Conservation (phyloP, 2,329 filamentous ascomycete genomes). For the Moelleriella libera region DNA sequence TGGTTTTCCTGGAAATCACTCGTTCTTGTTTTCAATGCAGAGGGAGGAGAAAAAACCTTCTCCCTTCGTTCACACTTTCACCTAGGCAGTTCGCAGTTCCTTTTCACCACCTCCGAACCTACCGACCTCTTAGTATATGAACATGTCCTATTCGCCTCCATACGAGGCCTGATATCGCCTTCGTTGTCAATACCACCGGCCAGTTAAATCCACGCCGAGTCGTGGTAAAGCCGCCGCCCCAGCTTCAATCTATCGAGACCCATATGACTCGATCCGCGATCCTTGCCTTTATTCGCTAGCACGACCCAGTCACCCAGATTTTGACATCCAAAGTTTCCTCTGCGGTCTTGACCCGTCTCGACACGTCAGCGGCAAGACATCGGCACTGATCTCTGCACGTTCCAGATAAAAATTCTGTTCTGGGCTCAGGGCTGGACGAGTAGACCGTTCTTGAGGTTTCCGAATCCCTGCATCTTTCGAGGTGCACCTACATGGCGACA, state of each 20-base stretch:
- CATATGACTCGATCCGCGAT: background rate
- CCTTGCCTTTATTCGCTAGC: background rate
- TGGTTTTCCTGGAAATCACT: no score
- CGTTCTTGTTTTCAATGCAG: background rate
- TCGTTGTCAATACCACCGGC: background rate
- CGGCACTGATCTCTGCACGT: background rate
- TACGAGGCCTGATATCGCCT: background rate
- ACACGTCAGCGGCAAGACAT: background rate
- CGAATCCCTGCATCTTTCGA: background rate
- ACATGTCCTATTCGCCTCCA: background rate
- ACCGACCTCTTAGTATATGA: background rate
- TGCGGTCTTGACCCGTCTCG: background rate
- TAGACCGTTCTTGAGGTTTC: background rate
- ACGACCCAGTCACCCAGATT: background rate
- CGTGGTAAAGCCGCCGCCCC: background rate
- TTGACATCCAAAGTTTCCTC: background rate
- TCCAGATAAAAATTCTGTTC: background rate
- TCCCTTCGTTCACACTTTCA: no score
- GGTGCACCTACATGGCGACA: background rate
- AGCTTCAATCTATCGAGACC: background rate
- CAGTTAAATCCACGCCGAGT: background rate
- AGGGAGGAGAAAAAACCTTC: no score
- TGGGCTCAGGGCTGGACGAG: background rate
- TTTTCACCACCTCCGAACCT: background rate
- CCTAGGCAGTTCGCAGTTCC: no score